phyloP scores from a whole-genome alignment of 2,329 filamentous ascomycete species.

The Aspergillus carbonarius region DNA sequence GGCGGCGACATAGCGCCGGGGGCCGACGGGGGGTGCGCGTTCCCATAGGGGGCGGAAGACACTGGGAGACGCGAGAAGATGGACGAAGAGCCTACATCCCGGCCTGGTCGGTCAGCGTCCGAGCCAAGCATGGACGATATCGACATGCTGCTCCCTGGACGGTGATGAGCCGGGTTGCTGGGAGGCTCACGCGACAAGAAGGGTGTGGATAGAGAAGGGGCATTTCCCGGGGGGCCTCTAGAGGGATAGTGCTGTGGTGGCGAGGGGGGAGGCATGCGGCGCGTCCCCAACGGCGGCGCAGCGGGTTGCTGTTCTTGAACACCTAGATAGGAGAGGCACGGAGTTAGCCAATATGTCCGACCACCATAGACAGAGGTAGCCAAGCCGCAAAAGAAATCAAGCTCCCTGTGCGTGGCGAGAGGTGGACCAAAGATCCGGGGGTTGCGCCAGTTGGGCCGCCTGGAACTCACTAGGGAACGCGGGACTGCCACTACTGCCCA shows the following conservation, averaged over 20 bases:
- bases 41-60: conserved; percentile 34
- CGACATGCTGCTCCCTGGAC: conserved; percentile 67
- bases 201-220: conserved; percentile 40
- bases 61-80: conserved; percentile 50
- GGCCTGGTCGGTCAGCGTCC: conserved; percentile 48
- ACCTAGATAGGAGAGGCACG: conserved; percentile 18
- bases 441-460: conserved; percentile 7
- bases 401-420: background rate
- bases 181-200: conserved; percentile 56
- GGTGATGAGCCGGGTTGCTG: conserved; percentile 51
- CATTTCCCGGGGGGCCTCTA: conserved; percentile 41
- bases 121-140: conserved; percentile 70
- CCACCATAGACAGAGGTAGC: background rate
- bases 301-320: conserved; percentile 33
- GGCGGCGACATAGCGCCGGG: conserved; percentile 46
- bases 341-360: conserved; percentile 13
- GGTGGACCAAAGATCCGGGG: background rate
- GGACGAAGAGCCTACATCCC: conserved; percentile 46
- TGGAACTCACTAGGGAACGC: conserved; percentile 39
- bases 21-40: conserved; percentile 33
- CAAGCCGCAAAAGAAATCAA: background rate
- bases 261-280: conserved; percentile 53
- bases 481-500: conserved; percentile 39
- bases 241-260: conserved; percentile 50
- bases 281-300: conserved; percentile 36